Percentiles rank a stretch among this genome's conserved stretches.
Conservation (phyloP, 495 filamentous ascomycete genomes). For the Penicillium paradoxum region DNA sequence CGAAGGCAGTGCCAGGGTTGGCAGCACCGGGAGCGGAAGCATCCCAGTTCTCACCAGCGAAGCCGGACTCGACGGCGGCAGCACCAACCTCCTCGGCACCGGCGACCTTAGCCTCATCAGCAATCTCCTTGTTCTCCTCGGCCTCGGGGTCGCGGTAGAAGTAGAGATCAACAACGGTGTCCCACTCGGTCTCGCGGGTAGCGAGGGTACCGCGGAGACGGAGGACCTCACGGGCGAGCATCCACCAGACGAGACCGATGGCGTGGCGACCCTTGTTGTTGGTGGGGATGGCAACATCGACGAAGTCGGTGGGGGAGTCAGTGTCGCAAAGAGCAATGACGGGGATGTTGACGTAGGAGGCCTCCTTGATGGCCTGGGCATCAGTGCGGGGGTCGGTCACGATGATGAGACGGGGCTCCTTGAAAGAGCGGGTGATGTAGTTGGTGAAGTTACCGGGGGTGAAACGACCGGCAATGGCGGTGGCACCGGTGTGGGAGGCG, state of each 20-base stretch:
- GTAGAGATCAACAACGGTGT: conserved; percentile 99
- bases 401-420: conserved; percentile 98
- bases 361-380: conserved; percentile 99
- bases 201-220: conserved; percentile 94
- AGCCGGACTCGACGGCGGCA: conserved; percentile 73
- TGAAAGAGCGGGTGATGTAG: conserved; percentile 99
- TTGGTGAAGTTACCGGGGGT: conserved; percentile 99
- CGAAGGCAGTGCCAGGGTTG: conserved; percentile 56
- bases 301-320: conserved; percentile 98
- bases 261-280: conserved; percentile 99
- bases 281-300: conserved; percentile 98
- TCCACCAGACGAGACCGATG: conserved; percentile 98
- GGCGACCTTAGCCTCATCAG: conserved; percentile 60
- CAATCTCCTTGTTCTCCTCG: conserved; percentile 91
- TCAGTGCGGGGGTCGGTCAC: conserved; percentile 99
- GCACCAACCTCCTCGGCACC: conserved; percentile 81
- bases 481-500: conserved; percentile 93
- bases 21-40: conserved; percentile 56
- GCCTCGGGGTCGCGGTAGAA: conserved; percentile 99
- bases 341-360: conserved; percentile 99
- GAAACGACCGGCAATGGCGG: conserved; percentile 98
- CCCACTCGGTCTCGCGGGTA: conserved; percentile 92
- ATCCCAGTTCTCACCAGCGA: conserved; percentile 56
- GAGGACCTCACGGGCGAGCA: conserved; percentile 98
- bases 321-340: conserved; percentile 98